Evolutionary conservation across 139 green algal species (phyloP), one percentile per base, ranked within the genome.

Genomic region (Coelastrella sp.): DNA sequence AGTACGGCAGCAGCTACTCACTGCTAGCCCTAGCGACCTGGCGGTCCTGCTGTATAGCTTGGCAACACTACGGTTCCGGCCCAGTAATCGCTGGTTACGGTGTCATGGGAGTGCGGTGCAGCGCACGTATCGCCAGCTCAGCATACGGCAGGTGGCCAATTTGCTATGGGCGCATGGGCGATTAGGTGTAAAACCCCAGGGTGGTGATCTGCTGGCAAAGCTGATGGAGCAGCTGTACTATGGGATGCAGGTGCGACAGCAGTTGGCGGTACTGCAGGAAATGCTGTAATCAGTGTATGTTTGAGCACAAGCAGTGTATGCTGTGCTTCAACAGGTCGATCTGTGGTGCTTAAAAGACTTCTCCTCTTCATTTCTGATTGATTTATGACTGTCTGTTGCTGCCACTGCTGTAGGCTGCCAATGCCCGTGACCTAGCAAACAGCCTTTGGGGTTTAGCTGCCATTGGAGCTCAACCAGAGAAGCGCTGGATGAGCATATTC

Each of bases 361-460:
- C 35, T 49, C 3, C 3, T 49, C 35, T 49, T 5, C 35, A 49
- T 49, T 49, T 49, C 35, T 49, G 3, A 49, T 49, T 49, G 35
- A 70, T 15, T 70, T 70, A 70, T 20, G 11, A 12, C 14, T 70
- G 61, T 27, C 78, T 84, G 5, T 11, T 72, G 49, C 35, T 83
- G 78, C 24, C 20, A 24, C 24, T 80, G 74, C 8, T 70, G 19
- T 68, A 88, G 84, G 61, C 35, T 76, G 56, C 68, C 6, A 81
- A 80, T 61, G 84, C 58, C 5, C 84, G 84, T 61, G 84, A 88
- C 84, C 68, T 93, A 0, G 49, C 89, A 19, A 85, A 24, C 73
- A 93, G 87, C 24, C 24, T 94, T 79, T 94, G 92, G 92, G 92
- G 90, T 8, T 85, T 94, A 49, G 86, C 90, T 6, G 70, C 61